phyloP scores from a whole-genome alignment of 1,284 basidiomycete genomes.

The Rhodotorula sp. region DNA sequence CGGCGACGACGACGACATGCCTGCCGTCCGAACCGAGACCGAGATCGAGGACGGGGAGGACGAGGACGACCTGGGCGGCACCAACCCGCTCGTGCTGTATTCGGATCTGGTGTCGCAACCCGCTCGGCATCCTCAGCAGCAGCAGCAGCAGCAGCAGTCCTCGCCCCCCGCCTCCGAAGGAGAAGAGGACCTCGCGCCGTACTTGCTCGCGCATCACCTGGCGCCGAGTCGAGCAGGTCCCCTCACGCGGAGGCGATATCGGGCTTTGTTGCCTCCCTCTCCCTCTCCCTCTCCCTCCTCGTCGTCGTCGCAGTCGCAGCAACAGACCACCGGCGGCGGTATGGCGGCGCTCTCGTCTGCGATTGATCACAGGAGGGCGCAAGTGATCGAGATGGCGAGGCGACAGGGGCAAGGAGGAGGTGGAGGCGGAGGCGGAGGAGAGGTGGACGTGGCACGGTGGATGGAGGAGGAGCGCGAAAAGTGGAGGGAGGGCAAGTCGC shows the following conservation, averaged over 20 bases:
- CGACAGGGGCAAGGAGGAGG: too few relatives aligned
- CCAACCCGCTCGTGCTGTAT: conserved; percentile 12
- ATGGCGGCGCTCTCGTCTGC: conserved; percentile 8
- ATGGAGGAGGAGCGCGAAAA: conserved; percentile 13
- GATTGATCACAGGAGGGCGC: neutral
- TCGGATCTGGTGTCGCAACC: neutral
- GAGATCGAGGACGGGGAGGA: neutral
- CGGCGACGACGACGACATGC: neutral
- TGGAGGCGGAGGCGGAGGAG: too few relatives aligned
- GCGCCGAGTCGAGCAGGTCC: neutral
- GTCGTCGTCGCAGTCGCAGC: neutral
- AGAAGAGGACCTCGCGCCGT: conserved; percentile 17
- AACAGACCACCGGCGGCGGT: neutral
- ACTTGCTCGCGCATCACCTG: conserved; percentile 38
- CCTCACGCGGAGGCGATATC: conserved; percentile 32
- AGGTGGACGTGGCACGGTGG: conserved; percentile 5
- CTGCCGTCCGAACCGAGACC: neutral
- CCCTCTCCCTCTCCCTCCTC: neutral
- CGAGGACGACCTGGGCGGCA: conserved; percentile 6
- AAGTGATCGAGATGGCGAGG: neutral
- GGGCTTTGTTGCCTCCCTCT: conserved; percentile 1
- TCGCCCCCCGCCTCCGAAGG: neutral
- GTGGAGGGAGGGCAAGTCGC: conserved; percentile 15
- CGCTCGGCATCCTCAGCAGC: neutral
- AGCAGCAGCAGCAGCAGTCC: neutral